Percentiles rank a stretch among this genome's conserved stretches.
phyloP scores from a whole-genome alignment of 768 basidiomycete species.

The Boletus sp. region DNA sequence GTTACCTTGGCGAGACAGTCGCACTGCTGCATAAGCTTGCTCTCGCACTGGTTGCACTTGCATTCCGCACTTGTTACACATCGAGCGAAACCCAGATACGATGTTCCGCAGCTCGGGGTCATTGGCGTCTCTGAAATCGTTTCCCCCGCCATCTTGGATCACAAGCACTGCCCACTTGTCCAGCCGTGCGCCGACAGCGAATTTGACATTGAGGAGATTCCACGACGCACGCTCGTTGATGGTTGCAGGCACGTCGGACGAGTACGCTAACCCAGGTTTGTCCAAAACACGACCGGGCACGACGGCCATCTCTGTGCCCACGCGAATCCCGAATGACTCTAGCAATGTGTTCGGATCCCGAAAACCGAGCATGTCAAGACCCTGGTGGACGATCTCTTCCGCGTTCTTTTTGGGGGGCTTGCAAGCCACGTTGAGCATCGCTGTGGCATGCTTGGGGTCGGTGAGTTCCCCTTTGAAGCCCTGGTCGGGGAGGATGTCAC shows the following conservation, averaged over 20 bases:
- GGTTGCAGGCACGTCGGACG: constrained; percentile 13
- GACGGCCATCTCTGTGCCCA: constrained; percentile 48
- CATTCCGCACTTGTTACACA: constrained; percentile 70
- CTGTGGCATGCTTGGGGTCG: constrained; percentile 39
- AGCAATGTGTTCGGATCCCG: constrained; percentile 30
- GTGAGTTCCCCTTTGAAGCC: constrained; percentile 47
- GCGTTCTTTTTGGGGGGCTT: constrained; percentile 47
- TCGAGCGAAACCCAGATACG: constrained; percentile 50
- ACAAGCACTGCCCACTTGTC: constrained; percentile 66
- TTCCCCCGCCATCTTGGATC: constrained; percentile 50
- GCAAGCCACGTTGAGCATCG: constrained; percentile 48
- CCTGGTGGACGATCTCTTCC: constrained; percentile 38
- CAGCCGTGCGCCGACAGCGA: constrained; percentile 53
- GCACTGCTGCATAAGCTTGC: constrained; percentile 32
- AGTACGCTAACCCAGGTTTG: constrained; percentile 43
- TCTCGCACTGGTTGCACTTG: constrained; percentile 31
- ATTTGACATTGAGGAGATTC: constrained; percentile 53
- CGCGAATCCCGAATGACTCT: constrained; percentile 40
- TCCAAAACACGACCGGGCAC: constrained; percentile 52
- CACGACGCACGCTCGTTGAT: constrained; percentile 46
- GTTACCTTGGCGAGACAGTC: constrained; percentile 43
- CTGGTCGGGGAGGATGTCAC: constrained; percentile 41
- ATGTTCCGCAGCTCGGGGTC: constrained; percentile 48
- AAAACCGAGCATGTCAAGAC: constrained; percentile 44
- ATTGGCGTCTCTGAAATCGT: constrained; percentile 49